Evolutionary conservation across 2,329 filamentous ascomycete species (phyloP), one percentile per base, ranked within the genome.

Genomic region (Monosporascus sp.): DNA sequence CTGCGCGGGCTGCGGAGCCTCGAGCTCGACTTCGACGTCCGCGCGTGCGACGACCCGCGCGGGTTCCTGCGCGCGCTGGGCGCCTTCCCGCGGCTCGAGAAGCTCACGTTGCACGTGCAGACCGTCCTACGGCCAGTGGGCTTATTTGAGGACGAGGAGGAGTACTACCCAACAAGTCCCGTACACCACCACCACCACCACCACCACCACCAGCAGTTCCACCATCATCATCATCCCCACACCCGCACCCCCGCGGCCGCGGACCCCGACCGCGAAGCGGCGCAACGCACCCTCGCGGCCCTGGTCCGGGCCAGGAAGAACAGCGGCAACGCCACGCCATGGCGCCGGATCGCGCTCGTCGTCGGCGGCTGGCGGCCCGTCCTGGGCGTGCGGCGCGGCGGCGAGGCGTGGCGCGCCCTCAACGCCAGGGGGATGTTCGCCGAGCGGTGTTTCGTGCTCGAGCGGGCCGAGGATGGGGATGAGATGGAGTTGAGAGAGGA

Each of bases 1-100:
- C 55, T 78, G 6, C 55, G 54, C 4, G 47, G 56, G 3, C 64
- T 79, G 3, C 67, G 69, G 27, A 68, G 66, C 0, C 69, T 79
- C 5, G 76, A 79, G 60, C 56, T 80, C 9, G 77, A 79, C 60
- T 70, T 78, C 67, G 76, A 79, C 54, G 58, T 60, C n/a, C 59
- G 59, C 3, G 51, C 65, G 9, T 70, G 68, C 54, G 68, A 68
- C 49, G 65, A 71, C n/a, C 63, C 68, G 6, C 37, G 56, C 0
- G 55, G 61, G 8, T 76, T 78, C 55, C 64, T 79, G 6, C 55
- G 58, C 5, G 67, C 69, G 4, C 55, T 77, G 1, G 70, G 70
- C 58, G 55, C 53, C 3, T 78, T 79, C 50, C 68, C 65, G 4
- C 59, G 59, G 7, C 66, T 79, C 15, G 62, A 70, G 39, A 70